These are phyloP conservation scores for Dalbergia oliveri DNA, from an alignment of 306 rosid species.

Conservation along the genomic window DNA sequence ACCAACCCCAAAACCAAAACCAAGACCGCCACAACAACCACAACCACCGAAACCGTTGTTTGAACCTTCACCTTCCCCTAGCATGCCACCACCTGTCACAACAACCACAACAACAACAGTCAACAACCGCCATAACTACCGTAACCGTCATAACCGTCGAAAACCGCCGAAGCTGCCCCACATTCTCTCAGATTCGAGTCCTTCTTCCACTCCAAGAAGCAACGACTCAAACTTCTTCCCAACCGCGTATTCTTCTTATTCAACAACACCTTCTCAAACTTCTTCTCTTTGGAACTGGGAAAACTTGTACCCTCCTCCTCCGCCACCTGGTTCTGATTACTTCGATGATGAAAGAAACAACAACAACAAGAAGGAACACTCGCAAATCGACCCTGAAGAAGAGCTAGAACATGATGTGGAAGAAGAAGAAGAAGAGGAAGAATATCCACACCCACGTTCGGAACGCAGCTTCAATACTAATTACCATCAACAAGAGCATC, in stretches of 20 bases:
- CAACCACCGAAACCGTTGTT: conserved; percentile 43
- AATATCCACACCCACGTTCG: neutral
- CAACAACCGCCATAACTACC: neutral
- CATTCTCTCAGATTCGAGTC: conserved; percentile 88
- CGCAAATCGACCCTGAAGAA: conserved; percentile 7
- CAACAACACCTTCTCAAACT: conserved; percentile 91
- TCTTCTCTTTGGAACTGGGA: conserved; percentile 99
- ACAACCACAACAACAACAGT: neutral
- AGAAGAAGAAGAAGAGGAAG: neutral
- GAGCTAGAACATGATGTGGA: conserved; percentile 1
- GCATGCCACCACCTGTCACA: conserved; percentile 43
- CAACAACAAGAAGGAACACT: neutral
- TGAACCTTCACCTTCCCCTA: conserved; percentile 58
- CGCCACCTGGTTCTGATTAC: conserved; percentile 90
- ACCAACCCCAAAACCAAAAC: conserved; percentile 14
- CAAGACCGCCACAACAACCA: neutral
- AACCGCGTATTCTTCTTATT: conserved; percentile 78
- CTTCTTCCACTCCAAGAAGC: conserved; percentile 68
- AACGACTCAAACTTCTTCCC: conserved; percentile 59
- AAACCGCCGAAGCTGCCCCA: conserved; percentile 86
- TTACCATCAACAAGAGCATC: conserved; percentile 1
- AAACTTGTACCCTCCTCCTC: conserved; percentile 93
- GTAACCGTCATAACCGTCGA: conserved; percentile 39
- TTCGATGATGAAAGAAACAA: conserved; percentile 30
- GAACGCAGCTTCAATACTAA: neutral